These are phyloP conservation scores for Mycena venus DNA, from an alignment of 768 basidiomycete species.

Conservation along the genomic window DNA sequence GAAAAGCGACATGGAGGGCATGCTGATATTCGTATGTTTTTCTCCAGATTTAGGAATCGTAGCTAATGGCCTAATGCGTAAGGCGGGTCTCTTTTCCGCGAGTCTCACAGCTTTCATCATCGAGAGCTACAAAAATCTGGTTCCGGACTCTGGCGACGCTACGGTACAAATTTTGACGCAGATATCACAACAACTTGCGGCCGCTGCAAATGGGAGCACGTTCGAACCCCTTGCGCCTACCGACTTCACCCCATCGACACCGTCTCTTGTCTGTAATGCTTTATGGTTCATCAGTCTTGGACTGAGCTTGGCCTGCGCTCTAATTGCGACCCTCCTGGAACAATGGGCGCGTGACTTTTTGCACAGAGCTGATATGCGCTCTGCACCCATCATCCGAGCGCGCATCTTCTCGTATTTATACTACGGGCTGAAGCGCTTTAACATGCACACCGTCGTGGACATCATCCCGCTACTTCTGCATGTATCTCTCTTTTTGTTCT, in stretches of 20 bases:
- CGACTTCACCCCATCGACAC: not conserved
- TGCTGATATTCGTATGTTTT: too few species aligned
- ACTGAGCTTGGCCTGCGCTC: not conserved
- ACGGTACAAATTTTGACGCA: not conserved
- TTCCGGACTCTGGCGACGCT: not conserved
- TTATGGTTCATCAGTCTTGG: slow-evolving; percentile 13
- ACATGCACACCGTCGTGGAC: not conserved
- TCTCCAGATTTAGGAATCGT: too few species aligned
- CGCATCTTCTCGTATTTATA: not conserved
- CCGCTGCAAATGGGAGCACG: not conserved
- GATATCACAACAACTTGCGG: slow-evolving; percentile 1
- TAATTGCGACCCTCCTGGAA: slow-evolving; percentile 13
- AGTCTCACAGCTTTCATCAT: slow-evolving; percentile 6
- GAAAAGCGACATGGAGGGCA: too few species aligned
- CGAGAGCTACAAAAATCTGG: slow-evolving; percentile 11
- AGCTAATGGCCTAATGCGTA: too few species aligned
- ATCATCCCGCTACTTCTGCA: slow-evolving; percentile 30
- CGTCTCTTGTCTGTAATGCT: slow-evolving; percentile 1
- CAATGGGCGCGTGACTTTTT: slow-evolving; percentile 16
- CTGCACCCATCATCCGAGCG: not conserved
- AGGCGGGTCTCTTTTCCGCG: slow-evolving; percentile 20
- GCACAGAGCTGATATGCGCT: slow-evolving; percentile 1
- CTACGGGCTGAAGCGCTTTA: not conserved
- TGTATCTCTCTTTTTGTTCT: not conserved
- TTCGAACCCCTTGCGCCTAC: not conserved